Evolutionary conservation across 352 stramenopile species (phyloP).

Genomic region (Pilasporangium apinafurcum): DNA sequence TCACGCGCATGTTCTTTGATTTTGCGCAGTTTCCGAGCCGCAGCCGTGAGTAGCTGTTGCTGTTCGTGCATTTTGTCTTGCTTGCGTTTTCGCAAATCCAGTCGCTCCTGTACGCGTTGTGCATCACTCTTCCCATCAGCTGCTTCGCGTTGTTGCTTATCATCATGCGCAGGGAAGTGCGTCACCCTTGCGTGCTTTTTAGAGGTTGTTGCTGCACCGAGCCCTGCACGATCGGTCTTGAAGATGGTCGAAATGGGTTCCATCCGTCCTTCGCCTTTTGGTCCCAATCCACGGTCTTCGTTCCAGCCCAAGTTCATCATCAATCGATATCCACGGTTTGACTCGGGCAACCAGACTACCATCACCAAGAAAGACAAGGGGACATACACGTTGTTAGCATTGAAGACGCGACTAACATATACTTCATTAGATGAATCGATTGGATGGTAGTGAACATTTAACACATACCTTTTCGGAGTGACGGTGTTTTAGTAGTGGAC

Average conservation of each 20-base stretch:
- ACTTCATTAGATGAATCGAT: not conserved
- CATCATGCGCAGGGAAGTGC: conserved; percentile 28
- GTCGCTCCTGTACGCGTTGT: conserved; percentile 31
- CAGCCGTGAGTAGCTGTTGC: conserved; percentile 9
- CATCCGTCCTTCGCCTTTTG: conserved; percentile 22
- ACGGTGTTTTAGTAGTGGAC: conserved; percentile 30
- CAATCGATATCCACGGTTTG: conserved; percentile 59
- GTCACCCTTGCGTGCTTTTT: conserved; percentile 25
- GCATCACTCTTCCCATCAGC: conserved; percentile 25
- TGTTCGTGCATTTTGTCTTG: conserved; percentile 8
- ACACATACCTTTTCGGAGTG: conserved; percentile 35
- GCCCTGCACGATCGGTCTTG: conserved; percentile 43
- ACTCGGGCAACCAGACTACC: conserved; percentile 55
- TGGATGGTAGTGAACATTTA: not conserved
- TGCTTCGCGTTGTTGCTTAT: conserved; percentile 20
- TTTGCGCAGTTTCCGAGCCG: conserved; percentile 31
- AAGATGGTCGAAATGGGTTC: conserved; percentile 39
- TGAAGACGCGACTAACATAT: too few relatives aligned
- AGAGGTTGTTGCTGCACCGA: conserved; percentile 19
- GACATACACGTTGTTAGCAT: not conserved
- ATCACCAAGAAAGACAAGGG: conserved; percentile 1
- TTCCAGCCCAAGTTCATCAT: conserved; percentile 57
- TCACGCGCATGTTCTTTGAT: conserved; percentile 31
- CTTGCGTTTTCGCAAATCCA: conserved; percentile 43
- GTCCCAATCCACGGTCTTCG: conserved; percentile 28